Percentiles rank a stretch among this genome's conserved stretches.
Conservation (phyloP, 2,329 filamentous ascomycete genomes). For the Peltaster fructicola region DNA sequence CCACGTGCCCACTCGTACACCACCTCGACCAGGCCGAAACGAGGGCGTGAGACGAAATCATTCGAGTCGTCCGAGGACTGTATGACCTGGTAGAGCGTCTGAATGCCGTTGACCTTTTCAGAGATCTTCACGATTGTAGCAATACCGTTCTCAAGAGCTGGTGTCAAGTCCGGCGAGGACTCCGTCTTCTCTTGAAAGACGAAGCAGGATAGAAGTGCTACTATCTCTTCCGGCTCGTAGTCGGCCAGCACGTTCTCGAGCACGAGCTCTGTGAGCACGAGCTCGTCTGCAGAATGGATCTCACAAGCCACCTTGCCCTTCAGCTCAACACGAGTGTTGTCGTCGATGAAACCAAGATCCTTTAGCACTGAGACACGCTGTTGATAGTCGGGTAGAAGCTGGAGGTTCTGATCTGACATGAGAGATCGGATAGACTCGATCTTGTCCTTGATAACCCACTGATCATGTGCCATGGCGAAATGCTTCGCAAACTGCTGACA, state of each 20-base stretch:
- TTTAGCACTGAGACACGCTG: slow-evolving; percentile 84
- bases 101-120: slow-evolving; percentile 79
- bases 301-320: slow-evolving; percentile 98
- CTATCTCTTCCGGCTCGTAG: slow-evolving; percentile 92
- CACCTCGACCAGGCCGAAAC: slow-evolving; percentile 90
- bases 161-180: slow-evolving; percentile 59
- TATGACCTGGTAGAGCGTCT: slow-evolving; percentile 83
- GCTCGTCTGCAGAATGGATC: slow-evolving; percentile 90
- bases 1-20: slow-evolving; percentile 97
- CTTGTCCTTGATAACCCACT: slow-evolving; percentile 91
- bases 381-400: slow-evolving; percentile 89
- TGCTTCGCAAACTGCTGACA: slow-evolving; percentile 79
- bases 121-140: slow-evolving; percentile 77
- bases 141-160: slow-evolving; percentile 63
- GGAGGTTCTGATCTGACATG: slow-evolving; percentile 91
- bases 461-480: slow-evolving; percentile 89
- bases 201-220: slow-evolving; percentile 80
- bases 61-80: slow-evolving; percentile 78
- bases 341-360: slow-evolving; percentile 83
- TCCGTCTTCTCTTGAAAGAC: slow-evolving; percentile 97
- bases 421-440: slow-evolving; percentile 73
- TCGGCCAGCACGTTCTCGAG: slow-evolving; percentile 92
- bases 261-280: slow-evolving; percentile 88
- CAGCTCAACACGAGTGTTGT: slow-evolving; percentile 69
- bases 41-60: slow-evolving; percentile 70